Base-by-base conservation (phyloP, 768 basidiomycete species). In the Xerocomellus chrysenteron region DNA sequence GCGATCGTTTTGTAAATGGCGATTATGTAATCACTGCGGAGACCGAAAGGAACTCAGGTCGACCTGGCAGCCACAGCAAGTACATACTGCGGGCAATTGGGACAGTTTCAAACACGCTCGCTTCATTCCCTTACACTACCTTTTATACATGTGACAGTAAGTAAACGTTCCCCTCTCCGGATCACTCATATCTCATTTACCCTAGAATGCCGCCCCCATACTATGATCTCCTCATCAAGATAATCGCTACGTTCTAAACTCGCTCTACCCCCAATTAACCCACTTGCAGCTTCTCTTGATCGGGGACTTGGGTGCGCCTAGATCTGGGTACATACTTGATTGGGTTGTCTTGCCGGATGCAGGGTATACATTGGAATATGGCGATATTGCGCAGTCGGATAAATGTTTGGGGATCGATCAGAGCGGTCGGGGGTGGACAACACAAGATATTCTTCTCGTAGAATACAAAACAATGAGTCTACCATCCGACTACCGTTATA, bases 221-320 rank as follows among this genome's bases (percentile, higher is more conserved):
- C 75, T 98, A 98, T 78, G 95, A 98, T 80, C 96, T 97, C 68
- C 82, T 95, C 74, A 92, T 94, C 85, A 95, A 91, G 80, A 91
- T 89, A 54, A 39, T 33, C 42, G 3, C 36, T 16, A 45, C 50
- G n/a, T n/a, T 52, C 40, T 56, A 54, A 61, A 62, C 59, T 54
- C 43, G 46, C 33, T 13, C 10, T 12, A 19, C 36, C 11, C 28
- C 11, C 28, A 42, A 40, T 40, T 58, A 19, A 57, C 57, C 30
- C 16, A 41, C 40, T 40, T 36, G 17, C 71, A 96, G 89, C 87
- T 98, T 64, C 83, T 96, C 56, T 88, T 96, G 74, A 97, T 97
- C 68, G 94, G 94, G 52, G 94, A 97, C 76, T 97, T 94, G 62
- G 94, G 94, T 93, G 59, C 46, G 44, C 48, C 30, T 30, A 36